These are phyloP conservation scores for Thoreauomyces humboldtii DNA, from an alignment of 192 early-diverging fungal species.

Conservation along the genomic window DNA sequence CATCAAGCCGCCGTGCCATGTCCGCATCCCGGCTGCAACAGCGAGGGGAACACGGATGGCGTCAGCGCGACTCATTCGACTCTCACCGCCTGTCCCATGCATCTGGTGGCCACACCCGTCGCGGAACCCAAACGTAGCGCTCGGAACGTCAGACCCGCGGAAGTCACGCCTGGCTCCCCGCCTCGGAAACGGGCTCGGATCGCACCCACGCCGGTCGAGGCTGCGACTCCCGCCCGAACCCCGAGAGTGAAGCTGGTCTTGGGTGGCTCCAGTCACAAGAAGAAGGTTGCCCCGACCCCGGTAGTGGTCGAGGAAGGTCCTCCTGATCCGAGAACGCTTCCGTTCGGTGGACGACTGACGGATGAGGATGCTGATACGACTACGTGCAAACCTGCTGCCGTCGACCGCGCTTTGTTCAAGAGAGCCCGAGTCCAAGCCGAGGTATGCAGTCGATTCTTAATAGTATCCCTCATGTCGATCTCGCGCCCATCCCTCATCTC, in stretches of 20 bases:
- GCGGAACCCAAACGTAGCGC: neutral
- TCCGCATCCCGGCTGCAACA: neutral
- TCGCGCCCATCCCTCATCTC: neutral
- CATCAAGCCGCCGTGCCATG: neutral
- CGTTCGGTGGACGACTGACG: slow-evolving; percentile 20
- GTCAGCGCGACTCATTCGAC: neutral
- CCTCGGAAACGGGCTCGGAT: neutral
- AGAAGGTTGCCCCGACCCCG: neutral
- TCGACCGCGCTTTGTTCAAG: slow-evolving; percentile 22
- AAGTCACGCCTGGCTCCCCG: neutral
- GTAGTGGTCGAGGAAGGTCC: neutral
- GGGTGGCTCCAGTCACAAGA: neutral
- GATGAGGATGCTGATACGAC: slow-evolving; percentile 26
- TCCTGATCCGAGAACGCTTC: neutral
- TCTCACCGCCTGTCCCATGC: slow-evolving; percentile 2
- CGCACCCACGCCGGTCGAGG: neutral
- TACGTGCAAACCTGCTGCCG: slow-evolving; percentile 11
- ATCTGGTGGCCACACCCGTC: neutral
- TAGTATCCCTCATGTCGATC: neutral
- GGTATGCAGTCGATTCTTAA: neutral
- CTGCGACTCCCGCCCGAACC: neutral
- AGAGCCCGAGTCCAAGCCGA: slow-evolving; percentile 17
- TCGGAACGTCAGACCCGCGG: neutral
- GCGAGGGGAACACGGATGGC: neutral
- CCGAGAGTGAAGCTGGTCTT: slow-evolving; percentile 9